Conservation (phyloP, 371 early-diverging fungal species). For the Mucor piriformis region DNA sequence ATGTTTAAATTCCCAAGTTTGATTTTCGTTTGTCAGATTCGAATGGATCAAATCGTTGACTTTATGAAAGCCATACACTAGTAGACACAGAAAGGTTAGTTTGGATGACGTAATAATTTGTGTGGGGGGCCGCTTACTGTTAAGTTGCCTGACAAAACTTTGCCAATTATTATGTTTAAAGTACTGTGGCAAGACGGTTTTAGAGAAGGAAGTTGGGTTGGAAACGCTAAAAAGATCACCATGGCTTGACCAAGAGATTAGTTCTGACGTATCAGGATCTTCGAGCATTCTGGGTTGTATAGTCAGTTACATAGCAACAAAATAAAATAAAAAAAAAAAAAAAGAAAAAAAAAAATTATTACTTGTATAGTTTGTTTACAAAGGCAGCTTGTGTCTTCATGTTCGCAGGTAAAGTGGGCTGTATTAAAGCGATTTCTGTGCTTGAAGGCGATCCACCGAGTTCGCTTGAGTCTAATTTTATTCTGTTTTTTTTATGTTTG, state of each 20-base stretch:
- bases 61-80: constrained; percentile 64
- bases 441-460: background rate
- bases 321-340: background rate
- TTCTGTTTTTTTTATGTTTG: constrained; percentile 6
- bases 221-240: constrained; percentile 69
- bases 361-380: constrained; percentile 72
- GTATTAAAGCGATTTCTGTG: background rate
- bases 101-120: too few species aligned
- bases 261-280: constrained; percentile 55
- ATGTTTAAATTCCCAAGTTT: constrained; percentile 77
- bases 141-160: constrained; percentile 86
- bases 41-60: constrained; percentile 70
- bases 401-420: constrained; percentile 2
- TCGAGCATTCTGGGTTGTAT: constrained; percentile 56
- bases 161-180: constrained; percentile 90
- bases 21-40: constrained; percentile 56
- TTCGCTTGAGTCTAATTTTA: constrained; percentile 18
- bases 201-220: constrained; percentile 61
- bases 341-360: constrained; percentile 10
- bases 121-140: too few species aligned
- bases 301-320: background rate
- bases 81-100: background rate
- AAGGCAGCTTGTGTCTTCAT: constrained; percentile 67
- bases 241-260: constrained; percentile 65
- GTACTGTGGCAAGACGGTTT: constrained; percentile 68